Conservation (phyloP, 768 basidiomycete genomes). For the Galerina marginata region DNA sequence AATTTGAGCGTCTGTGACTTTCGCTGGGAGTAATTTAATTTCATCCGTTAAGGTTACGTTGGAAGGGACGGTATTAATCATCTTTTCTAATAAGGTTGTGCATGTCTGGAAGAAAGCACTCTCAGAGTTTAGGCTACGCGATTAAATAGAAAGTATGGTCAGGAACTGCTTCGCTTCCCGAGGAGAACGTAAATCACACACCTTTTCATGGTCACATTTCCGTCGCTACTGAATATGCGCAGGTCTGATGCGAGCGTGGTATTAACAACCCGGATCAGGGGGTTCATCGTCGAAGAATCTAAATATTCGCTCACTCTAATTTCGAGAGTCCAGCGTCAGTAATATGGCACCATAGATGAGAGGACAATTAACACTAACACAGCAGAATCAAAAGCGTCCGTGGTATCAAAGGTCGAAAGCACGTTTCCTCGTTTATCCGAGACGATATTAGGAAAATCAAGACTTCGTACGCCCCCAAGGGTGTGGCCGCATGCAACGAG, state of each 20-base stretch:
- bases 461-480: constrained; percentile 46
- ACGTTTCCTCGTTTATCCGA: constrained; percentile 20
- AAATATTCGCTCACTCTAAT: constrained; percentile 46
- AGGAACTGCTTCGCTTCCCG: not conserved
- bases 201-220: constrained; percentile 47
- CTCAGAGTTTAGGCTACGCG: constrained; percentile 29
- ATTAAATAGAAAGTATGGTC: not conserved
- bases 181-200: constrained; percentile 12
- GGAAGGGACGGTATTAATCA: constrained; percentile 50
- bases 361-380: constrained; percentile 32
- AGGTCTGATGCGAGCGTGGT: constrained; percentile 43
- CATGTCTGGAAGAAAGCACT: constrained; percentile 38
- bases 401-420: constrained; percentile 35
- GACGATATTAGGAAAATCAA: constrained; percentile 45
- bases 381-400: constrained; percentile 39
- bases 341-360: not conserved
- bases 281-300: constrained; percentile 42
- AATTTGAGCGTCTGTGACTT: constrained; percentile 20
- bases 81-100: constrained; percentile 39
- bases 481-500: constrained; percentile 54
- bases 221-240: constrained; percentile 45
- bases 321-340: not conserved
- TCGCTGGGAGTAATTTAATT: constrained; percentile 39
- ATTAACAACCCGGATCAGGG: constrained; percentile 40
- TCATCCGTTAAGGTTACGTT: constrained; percentile 44